Conservation (phyloP, 495 filamentous ascomycete species). For the Bombardia bombarda region DNA sequence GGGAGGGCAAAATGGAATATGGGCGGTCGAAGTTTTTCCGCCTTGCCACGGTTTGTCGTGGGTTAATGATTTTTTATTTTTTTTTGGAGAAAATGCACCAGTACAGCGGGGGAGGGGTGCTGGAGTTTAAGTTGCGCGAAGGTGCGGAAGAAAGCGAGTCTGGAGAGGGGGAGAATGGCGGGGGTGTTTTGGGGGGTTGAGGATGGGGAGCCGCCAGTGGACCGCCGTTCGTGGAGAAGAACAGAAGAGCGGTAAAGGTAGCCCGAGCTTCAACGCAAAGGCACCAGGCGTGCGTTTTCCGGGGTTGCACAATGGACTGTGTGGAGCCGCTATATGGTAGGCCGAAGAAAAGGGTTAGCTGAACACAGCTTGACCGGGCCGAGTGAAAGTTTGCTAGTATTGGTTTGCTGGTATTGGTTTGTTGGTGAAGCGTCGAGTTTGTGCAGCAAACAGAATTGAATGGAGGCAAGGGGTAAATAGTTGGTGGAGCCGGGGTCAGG, state of each 20-base stretch:
- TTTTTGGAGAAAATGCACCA: conserved; percentile 8
- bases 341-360: too few species aligned
- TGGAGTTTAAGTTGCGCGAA: conserved; percentile 17
- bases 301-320: too few species aligned
- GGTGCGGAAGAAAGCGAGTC: not conserved
- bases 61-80: not conserved
- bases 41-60: not conserved
- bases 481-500: not conserved
- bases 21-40: too few species aligned
- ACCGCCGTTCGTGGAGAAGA: not conserved
- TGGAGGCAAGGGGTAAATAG: not conserved
- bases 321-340: too few species aligned
- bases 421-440: too few species aligned
- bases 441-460: too few species aligned
- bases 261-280: too few species aligned
- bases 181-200: not conserved
- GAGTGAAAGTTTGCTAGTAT: too few species aligned
- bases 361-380: too few species aligned
- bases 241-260: not conserved
- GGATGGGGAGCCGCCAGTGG: not conserved
- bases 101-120: conserved; percentile 7
- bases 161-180: not conserved
- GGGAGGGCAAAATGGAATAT: too few species aligned
- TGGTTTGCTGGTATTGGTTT: too few species aligned
- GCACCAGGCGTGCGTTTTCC: too few species aligned